A percentile compares a stretch with the other conserved stretches of the same genome.
Conservation (phyloP, 2,329 filamentous ascomycete species). For the Cordyceps cateniannulata region DNA sequence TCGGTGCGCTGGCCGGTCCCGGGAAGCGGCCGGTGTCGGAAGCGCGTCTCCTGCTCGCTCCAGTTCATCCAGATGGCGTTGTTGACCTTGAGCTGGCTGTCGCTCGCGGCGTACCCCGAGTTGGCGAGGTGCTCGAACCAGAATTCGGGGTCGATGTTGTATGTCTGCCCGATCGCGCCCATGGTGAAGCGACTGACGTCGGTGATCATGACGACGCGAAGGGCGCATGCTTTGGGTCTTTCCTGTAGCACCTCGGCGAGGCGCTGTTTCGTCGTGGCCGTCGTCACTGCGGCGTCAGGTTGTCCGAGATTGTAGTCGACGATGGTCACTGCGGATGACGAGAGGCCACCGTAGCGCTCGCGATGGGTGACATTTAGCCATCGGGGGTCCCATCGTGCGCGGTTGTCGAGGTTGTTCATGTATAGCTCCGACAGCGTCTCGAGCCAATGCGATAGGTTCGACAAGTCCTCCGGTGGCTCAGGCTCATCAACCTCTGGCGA, state of each 20-base stretch:
- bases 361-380: conserved; percentile 22
- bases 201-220: conserved; percentile 21
- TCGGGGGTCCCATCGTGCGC: conserved; percentile 21
- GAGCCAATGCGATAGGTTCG: conserved; percentile 22
- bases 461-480: conserved; percentile 18
- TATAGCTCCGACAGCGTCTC: conserved; percentile 24
- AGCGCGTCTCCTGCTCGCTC: conserved; percentile 21
- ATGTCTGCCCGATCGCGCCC: conserved; percentile 22
- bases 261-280: conserved; percentile 11
- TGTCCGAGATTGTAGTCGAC: conserved; percentile 19
- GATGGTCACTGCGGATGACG: conserved; percentile 16
- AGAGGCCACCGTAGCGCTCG: conserved; percentile 19
- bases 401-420: conserved; percentile 24
- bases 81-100: conserved; percentile 23
- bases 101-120: conserved; percentile 22
- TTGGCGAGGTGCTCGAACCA: conserved; percentile 24
- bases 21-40: conserved; percentile 19
- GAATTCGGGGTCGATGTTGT: conserved; percentile 23
- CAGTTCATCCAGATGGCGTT: conserved; percentile 26
- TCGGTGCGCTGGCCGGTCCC: conserved; percentile 19
- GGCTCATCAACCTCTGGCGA: neutral
- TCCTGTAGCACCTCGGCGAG: conserved; percentile 16
- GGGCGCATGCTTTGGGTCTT: conserved; percentile 14
- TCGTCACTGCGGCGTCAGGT: conserved; percentile 3
- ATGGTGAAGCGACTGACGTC: conserved; percentile 26